Conservation (phyloP, 768 basidiomycete species). For the Termitomyces sp. region DNA sequence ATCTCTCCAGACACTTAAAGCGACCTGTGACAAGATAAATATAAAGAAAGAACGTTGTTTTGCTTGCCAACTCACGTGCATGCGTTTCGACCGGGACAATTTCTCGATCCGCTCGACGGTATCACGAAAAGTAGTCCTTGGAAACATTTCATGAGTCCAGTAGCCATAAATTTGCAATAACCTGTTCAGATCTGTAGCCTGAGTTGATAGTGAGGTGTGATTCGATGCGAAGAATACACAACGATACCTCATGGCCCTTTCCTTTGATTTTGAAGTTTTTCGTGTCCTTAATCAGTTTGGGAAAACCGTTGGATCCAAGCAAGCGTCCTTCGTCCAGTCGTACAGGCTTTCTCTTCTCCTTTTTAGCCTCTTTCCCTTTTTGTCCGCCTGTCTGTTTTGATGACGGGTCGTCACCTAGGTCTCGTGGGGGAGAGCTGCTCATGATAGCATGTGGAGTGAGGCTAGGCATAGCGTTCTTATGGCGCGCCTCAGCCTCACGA, state of each 20-base stretch:
- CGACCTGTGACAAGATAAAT: conserved; percentile 41
- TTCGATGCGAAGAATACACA: background rate
- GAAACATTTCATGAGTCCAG: conserved; percentile 93
- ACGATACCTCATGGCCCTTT: conserved; percentile 85
- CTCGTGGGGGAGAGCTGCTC: conserved; percentile 47
- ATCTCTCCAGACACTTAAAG: conserved; percentile 75
- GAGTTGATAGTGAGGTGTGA: background rate
- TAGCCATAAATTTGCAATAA: conserved; percentile 86
- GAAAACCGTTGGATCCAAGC: conserved; percentile 74
- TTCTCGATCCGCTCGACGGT: conserved; percentile 86
- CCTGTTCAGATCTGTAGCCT: conserved; percentile 81
- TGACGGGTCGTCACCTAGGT: conserved; percentile 22
- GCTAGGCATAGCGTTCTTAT: conserved; percentile 27
- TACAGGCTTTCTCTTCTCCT: conserved; percentile 46
- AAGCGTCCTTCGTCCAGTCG: conserved; percentile 77
- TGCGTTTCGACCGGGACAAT: conserved; percentile 78
- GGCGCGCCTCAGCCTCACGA: conserved; percentile 51
- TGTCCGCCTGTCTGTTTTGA: conserved; percentile 23
- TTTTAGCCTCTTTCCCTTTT: conserved; percentile 26
- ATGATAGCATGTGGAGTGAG: conserved; percentile 43
- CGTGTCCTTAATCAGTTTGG: conserved; percentile 68
- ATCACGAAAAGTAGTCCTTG: conserved; percentile 83
- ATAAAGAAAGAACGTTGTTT: background rate
- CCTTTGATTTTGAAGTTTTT: conserved; percentile 81
- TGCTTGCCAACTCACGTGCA: conserved; percentile 57